Base-by-base conservation (phyloP, 805 yeast species). In the Scheffersomyces stipitis region DNA sequence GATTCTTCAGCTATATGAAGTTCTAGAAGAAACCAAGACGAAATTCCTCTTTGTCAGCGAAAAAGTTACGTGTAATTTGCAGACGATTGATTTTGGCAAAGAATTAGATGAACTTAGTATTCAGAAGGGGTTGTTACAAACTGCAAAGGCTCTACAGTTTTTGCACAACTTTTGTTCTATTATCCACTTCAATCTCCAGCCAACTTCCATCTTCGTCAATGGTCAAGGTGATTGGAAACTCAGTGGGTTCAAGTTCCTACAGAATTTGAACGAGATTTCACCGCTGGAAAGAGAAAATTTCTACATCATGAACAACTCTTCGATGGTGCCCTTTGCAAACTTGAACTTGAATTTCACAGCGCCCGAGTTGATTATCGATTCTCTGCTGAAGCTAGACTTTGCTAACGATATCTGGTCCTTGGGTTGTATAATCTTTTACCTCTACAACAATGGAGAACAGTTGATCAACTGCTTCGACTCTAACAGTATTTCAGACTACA, bases 221-320 rank as follows among this genome's bases (percentile, higher is more conserved):
- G 83, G 80, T 27, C 84, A 81, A 46, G 90, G 95, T 4, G 98
- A 93, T 62, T 93, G 99, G 98, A 93, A 91, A 58, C 57, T 93
- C 2, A 75, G 85, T 5, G 97, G 97, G 0, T 73, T 93, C 41
- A 54, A 53, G 32, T 69, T 69, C 36, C 37, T 69, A n/a, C 66
- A 66, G 44, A 76, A 64, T 52, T 75, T 64, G 57, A 76, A 68
- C 52, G 86, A 67, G 47, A 44, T 73, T 28, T 60, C 71, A 4
- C 64, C 71, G 3, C 66, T 60, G 28, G 76, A 73, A 12, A 51
- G 77, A 9, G 73, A 71, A 3, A 87, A 81, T 38, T 85, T 71
- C 54, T 80, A 72, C 46, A 65, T 86, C 30, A 86, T 86, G 51
- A 84, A 83, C 33, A 73, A 77, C 43, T 89, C 88, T 46, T 81